Base-by-base conservation (phyloP, 2,329 filamentous ascomycete species). In the Arthroderma sp. region DNA sequence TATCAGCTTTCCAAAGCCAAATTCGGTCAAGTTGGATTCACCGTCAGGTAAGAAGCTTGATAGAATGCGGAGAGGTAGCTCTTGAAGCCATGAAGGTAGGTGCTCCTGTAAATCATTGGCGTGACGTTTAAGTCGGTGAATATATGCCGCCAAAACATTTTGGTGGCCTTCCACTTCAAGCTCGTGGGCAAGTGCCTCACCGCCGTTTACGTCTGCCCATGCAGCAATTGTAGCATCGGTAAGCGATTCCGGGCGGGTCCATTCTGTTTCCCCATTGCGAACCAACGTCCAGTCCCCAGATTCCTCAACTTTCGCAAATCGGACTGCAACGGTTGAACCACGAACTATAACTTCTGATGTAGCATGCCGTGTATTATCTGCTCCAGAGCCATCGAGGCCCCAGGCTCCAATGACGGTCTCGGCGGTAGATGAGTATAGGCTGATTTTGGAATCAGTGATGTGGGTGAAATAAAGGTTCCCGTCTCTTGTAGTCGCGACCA, bases 391-490 rank as follows among this genome's bases (percentile, higher is more conserved):
- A 47, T 76, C 74, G 28, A 82, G 60, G 2, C 75, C 63, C 85
- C 86, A 95, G 44, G 79, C 76, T 9, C 78, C 83, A 30, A 95
- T 70, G 34, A 87, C 66, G n/a, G 74, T 79, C 52, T 88, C 78
- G 1, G 85, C 91, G 29, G 71, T 71, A 0, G 87, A 93, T 1
- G 85, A 85, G 4, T 85, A 73, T 28, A 94, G 70, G 29, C 75
- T 70, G 2, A 86, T 71, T 57, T 94, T 85, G 6, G 82, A 77
- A 31, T 79, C 70, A 0, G 85, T 87, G 49, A 91, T 72, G 47
- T 88, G 79, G 2, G 84, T 88, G 60, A 96, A 94, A 67, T 86
- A 95, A 5, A 94, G 81, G 55, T 91, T 88, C 15, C 83, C 79
- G 47, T 81, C 83, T 36, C 77, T 75, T 0, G 78, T 81, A 0